Evolutionary conservation across 2,329 filamentous ascomycete species (phyloP), one percentile per base, ranked within the genome.

Genomic region (Fusarium verrucosum): DNA sequence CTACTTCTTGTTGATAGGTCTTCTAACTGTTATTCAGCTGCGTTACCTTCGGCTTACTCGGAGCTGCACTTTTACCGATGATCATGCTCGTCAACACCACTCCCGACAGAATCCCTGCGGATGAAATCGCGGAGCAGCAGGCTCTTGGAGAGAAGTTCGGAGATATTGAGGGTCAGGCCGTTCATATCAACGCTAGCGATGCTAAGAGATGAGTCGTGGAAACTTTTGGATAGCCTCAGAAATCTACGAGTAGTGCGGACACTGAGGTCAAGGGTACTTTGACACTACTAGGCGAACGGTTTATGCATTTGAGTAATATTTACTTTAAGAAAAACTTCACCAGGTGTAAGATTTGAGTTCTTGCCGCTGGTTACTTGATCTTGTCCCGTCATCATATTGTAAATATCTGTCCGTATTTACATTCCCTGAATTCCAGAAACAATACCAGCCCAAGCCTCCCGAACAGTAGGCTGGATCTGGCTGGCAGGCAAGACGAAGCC

Each of bases 401-500:
- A 4, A 11, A 13, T 3, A 4, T 16, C 3, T 2, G 1, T 2
- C 1, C 3, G 2, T 10, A 13, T 9, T 35, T 44, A 44, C n/a
- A 33, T 17, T 10, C 37, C 56, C 14, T 51, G 51, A 5, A 65
- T 33, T 14, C 43, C 62, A n/a, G 61, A 56, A 14, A 65, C 32
- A 11, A 65, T 52, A 30, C 62, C 62, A n/a, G 51, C 50, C 60
- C 62, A 65, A 16, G 42, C 65, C 62, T 65, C 62, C 1, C 61
- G 50, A 16, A 55, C 45, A 2, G 62, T 65, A 4, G 60, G 46
- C 45, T 65, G 62, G 22, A 82, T 83, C 72, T 82, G 77, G 26
- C 49, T 55, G 0, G 79, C 74, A 0, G 80, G 79, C 42, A 82
- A 73, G 8, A 81, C 71, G 54, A 82, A 82, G 8, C 81, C 80